Percentiles rank a stretch among this genome's conserved stretches.
phyloP scores from a whole-genome alignment of 495 filamentous ascomycete species.

The Cenococcum geophilum region DNA sequence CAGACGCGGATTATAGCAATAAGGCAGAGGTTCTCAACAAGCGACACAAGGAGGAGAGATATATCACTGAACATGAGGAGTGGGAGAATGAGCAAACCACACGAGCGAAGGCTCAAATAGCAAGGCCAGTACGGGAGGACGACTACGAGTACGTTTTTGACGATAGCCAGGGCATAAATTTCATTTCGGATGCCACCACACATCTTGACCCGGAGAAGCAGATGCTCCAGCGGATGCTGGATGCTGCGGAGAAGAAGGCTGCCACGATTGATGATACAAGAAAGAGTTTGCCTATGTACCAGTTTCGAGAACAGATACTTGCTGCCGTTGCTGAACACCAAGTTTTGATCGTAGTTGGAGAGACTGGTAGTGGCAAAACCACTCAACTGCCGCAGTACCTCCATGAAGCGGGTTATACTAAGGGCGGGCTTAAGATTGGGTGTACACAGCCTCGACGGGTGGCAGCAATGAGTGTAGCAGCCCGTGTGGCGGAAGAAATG shows the following conservation, averaged over 20 bases:
- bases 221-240: conserved; percentile 68
- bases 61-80: conserved; percentile 89
- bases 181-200: conserved; percentile 64
- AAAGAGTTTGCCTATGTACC: conserved; percentile 85
- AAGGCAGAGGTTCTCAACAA: conserved; percentile 88
- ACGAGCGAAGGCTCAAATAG: conserved; percentile 84
- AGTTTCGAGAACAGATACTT: conserved; percentile 50
- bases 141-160: conserved; percentile 96
- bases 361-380: conserved; percentile 41
- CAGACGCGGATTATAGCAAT: conserved; percentile 80
- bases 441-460: conserved; percentile 92
- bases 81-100: conserved; percentile 90
- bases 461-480: conserved; percentile 91
- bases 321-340: conserved; percentile 38
- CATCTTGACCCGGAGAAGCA: conserved; percentile 55
- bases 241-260: conserved; percentile 80
- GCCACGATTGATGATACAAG: conserved; percentile 83
- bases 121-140: conserved; percentile 64
- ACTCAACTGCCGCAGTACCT: conserved; percentile 41
- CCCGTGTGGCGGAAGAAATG: conserved; percentile 92
- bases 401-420: conserved; percentile 40
- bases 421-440: conserved; percentile 56
- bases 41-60: conserved; percentile 86
- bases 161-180: conserved; percentile 80
- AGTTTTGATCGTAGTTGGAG: conserved; percentile 38